phyloP scores from a whole-genome alignment of 2,329 filamentous ascomycete species.

The Phaeosphaeria sp. region DNA sequence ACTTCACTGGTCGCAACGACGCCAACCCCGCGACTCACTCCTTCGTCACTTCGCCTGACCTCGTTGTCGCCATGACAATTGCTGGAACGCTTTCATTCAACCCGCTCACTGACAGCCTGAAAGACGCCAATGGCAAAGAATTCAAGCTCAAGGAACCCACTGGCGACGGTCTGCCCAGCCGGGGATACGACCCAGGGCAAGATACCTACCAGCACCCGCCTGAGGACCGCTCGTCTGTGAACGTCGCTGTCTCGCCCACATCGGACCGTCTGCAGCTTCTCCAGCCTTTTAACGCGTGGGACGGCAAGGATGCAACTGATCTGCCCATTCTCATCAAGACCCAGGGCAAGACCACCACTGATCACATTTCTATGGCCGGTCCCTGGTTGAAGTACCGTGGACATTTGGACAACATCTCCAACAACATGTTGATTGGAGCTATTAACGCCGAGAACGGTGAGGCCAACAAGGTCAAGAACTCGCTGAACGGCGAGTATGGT shows the following conservation, averaged over 20 bases:
- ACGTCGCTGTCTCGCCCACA: conserved; percentile 82
- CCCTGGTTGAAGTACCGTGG: conserved; percentile 99
- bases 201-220: conserved; percentile 98
- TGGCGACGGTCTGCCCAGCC: conserved; percentile 78
- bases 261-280: conserved; percentile 96
- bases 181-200: conserved; percentile 87
- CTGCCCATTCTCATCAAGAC: conserved; percentile 96
- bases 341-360: conserved; percentile 94
- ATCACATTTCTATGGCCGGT: conserved; percentile 96
- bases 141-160: conserved; percentile 84
- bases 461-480: conserved; percentile 97
- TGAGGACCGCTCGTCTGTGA: conserved; percentile 72
- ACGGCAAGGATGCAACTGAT: conserved; percentile 85
- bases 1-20: conserved; percentile 98
- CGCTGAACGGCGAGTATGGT: conserved; percentile 80
- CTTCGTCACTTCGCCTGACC: conserved; percentile 88
- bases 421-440: conserved; percentile 99
- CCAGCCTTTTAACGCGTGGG: conserved; percentile 83
- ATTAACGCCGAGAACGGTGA: conserved; percentile 95
- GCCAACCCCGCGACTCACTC: conserved; percentile 94
- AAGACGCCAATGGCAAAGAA: conserved; percentile 95
- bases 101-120: conserved; percentile 88
- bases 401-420: conserved; percentile 98
- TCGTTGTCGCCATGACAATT: conserved; percentile 85
- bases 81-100: conserved; percentile 92